These are phyloP conservation scores for Alnus glutinosa DNA, from an alignment of 306 rosid genomes.

Conservation along the genomic window DNA sequence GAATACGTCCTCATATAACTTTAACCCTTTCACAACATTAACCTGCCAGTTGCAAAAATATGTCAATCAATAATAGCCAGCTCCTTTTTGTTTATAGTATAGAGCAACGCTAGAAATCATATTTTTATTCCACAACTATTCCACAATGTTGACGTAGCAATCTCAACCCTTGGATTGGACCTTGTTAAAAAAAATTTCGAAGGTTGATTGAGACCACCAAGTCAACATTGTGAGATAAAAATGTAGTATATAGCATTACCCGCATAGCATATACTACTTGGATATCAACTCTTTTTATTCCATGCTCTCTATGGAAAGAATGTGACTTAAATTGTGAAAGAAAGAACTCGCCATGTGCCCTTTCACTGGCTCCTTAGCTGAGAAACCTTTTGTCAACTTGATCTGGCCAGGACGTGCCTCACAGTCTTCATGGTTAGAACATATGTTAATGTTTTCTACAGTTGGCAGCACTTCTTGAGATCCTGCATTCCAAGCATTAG, in stretches of 20 bases:
- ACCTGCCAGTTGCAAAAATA: constrained; percentile 61
- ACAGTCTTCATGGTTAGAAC: constrained; percentile 82
- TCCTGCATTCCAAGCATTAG: constrained; percentile 45
- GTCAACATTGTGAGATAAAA: too few relatives aligned
- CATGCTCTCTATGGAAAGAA: constrained; percentile 15
- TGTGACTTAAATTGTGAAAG: constrained; percentile 22
- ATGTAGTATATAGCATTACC: constrained; percentile 1
- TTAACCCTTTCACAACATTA: constrained; percentile 95
- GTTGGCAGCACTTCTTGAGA: constrained; percentile 74
- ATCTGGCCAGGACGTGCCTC: constrained; percentile 77
- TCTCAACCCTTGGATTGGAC: too few relatives aligned
- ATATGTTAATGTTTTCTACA: constrained; percentile 47
- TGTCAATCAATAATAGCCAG: constrained; percentile 30
- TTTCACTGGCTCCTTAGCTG: constrained; percentile 88
- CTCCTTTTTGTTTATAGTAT: constrained; percentile 9
- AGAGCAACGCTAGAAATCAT: too few relatives aligned
- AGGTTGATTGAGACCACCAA: too few relatives aligned
- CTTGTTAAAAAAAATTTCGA: too few relatives aligned
- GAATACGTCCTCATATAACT: constrained; percentile 79
- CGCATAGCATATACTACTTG: constrained; percentile 16
- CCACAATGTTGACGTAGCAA: too few relatives aligned
- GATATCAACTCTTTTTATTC: constrained; percentile 19
- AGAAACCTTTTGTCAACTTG: constrained; percentile 90
- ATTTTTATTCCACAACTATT: too few relatives aligned
- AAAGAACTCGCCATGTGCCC: constrained; percentile 86